These are phyloP conservation scores for Zymoseptoria ardabiliae DNA, from an alignment of 2,329 filamentous ascomycete species.

Conservation along the genomic window DNA sequence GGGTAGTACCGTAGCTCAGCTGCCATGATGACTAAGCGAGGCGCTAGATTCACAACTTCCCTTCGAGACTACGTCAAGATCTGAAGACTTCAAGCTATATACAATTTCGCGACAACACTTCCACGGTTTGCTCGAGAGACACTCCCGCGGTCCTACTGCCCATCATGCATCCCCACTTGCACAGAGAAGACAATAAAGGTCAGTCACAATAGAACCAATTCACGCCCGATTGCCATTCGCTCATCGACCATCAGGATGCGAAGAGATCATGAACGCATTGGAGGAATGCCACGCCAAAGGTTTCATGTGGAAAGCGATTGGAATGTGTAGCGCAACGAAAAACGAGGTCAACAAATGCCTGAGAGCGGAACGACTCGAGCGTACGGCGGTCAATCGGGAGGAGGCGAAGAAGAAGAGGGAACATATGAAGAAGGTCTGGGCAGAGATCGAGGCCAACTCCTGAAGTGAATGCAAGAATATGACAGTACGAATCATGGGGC, in stretches of 20 bases:
- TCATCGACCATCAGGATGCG: conserved; percentile 61
- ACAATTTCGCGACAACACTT: background rate
- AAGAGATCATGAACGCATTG: conserved; percentile 85
- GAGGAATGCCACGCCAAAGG: conserved; percentile 92
- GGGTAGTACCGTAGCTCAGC: too few relatives aligned
- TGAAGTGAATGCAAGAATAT: conserved; percentile 30
- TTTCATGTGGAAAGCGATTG: conserved; percentile 84
- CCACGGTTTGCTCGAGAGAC: background rate
- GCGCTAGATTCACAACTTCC: background rate
- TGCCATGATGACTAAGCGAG: background rate
- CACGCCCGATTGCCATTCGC: background rate
- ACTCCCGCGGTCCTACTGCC: background rate
- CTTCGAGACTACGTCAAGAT: background rate
- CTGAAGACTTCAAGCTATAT: background rate
- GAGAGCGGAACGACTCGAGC: conserved; percentile 68
- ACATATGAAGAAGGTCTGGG: conserved; percentile 70
- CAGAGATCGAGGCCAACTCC: conserved; percentile 66
- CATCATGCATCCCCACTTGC: conserved; percentile 90
- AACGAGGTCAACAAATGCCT: conserved; percentile 77
- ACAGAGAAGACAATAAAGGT: conserved; percentile 89
- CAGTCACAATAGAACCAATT: background rate
- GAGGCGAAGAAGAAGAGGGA: conserved; percentile 61
- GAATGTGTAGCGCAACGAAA: conserved; percentile 86
- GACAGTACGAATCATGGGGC: too few relatives aligned
- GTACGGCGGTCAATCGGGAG: conserved; percentile 69